Conservation (phyloP, 257 asterid species). For the Solanum sitiens region DNA sequence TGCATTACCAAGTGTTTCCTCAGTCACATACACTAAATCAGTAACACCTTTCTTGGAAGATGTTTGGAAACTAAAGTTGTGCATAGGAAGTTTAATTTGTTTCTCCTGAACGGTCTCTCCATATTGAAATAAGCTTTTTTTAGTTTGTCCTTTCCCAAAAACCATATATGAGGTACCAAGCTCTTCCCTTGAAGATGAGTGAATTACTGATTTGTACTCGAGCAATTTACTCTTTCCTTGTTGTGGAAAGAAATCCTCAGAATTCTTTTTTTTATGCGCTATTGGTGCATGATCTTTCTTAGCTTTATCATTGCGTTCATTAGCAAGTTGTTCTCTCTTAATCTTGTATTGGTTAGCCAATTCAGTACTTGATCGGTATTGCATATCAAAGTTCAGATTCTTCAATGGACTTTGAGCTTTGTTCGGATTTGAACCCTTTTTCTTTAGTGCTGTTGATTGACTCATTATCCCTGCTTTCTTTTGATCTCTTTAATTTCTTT, state of each 20-base stretch:
- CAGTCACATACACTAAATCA: too few species aligned
- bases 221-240: background rate
- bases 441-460: too few species aligned
- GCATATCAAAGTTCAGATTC: too few species aligned
- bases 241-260: background rate
- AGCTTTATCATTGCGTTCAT: background rate
- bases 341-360: background rate
- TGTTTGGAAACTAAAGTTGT: background rate
- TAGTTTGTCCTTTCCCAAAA: background rate
- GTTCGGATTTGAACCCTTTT: too few species aligned
- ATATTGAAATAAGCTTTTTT: too few species aligned
- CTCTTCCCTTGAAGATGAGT: too few species aligned
- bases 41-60: too few species aligned
- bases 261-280: background rate
- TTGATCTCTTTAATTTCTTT: too few species aligned
- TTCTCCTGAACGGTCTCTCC: background rate
- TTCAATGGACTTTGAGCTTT: too few species aligned
- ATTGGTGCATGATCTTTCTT: background rate
- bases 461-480: too few species aligned
- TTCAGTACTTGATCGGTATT: background rate
- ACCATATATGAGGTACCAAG: background rate
- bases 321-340: background rate
- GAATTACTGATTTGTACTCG: background rate
- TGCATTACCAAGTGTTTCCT: background rate
- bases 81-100: background rate